phyloP scores from a whole-genome alignment of 2,329 filamentous ascomycete genomes.

The Alternaria hordeiaustralica region DNA sequence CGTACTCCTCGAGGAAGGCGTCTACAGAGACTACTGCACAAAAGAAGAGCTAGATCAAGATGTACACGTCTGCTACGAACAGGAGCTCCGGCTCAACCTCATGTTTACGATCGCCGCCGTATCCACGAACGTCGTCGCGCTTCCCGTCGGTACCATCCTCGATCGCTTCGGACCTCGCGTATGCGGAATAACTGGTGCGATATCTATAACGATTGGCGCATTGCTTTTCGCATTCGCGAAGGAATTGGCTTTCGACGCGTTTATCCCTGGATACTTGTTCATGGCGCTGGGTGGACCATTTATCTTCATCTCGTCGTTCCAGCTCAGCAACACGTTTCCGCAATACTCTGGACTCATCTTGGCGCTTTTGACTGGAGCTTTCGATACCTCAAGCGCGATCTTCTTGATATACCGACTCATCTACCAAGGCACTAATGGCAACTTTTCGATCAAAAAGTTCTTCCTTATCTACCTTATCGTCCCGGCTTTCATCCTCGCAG shows the following conservation, averaged over 20 bases:
- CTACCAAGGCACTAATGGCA: conserved; percentile 52
- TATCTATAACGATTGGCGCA: conserved; percentile 73
- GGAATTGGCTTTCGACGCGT: conserved; percentile 72
- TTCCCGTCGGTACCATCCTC: conserved; percentile 84
- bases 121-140: conserved; percentile 82
- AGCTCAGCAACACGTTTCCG: conserved; percentile 60
- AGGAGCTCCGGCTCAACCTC: conserved; percentile 69
- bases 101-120: conserved; percentile 94
- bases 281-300: conserved; percentile 59
- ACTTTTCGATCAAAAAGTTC: conserved; percentile 56
- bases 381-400: conserved; percentile 58
- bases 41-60: conserved; percentile 43
- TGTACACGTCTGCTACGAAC: conserved; percentile 47
- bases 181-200: conserved; percentile 73
- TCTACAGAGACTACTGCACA: conserved; percentile 47
- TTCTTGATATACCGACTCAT: conserved; percentile 57
- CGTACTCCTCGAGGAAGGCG: conserved; percentile 45
- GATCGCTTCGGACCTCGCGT: conserved; percentile 82
- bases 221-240: conserved; percentile 73
- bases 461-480: conserved; percentile 59
- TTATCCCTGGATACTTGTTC: conserved; percentile 58
- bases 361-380: conserved; percentile 59
- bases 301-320: conserved; percentile 59
- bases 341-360: conserved; percentile 57
- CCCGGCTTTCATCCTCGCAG: conserved; percentile 52